These are phyloP conservation scores for Magnusiomyces fungicola DNA, from an alignment of 1,139 yeast species.

Conservation along the genomic window DNA sequence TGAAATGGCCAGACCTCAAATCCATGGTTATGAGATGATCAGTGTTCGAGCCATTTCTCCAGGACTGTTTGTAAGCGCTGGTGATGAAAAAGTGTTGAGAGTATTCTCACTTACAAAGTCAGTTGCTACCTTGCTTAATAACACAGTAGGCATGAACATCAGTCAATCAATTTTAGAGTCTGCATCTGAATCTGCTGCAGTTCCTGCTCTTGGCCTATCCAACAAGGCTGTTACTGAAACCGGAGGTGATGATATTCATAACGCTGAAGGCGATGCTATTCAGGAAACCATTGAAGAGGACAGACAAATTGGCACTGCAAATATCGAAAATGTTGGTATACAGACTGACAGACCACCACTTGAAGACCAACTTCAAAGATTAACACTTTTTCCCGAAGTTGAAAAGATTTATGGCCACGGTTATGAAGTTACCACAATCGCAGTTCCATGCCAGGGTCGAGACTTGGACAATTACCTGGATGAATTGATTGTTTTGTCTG, in stretches of 20 bases:
- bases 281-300: conserved; percentile 16
- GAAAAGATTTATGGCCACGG: conserved; percentile 98
- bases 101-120: conserved; percentile 87
- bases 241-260: conserved; percentile 13
- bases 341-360: conserved; percentile 57
- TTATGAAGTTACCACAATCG: conserved; percentile 80
- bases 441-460: conserved; percentile 32
- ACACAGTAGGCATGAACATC: conserved; percentile 42
- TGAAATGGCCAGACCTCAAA: conserved; percentile 94
- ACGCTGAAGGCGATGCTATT: conserved; percentile 12
- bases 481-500: conserved; percentile 65
- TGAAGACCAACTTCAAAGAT: conserved; percentile 86
- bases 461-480: conserved; percentile 39
- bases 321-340: conserved; percentile 39
- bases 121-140: conserved; percentile 54
- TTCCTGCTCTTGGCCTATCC: conserved; percentile 91
- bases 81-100: conserved; percentile 89
- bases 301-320: conserved; percentile 36
- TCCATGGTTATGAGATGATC: conserved; percentile 96
- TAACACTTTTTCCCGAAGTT: conserved; percentile 88
- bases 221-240: conserved; percentile 45
- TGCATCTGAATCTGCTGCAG: conserved; percentile 69
- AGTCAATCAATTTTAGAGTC: conserved; percentile 27
- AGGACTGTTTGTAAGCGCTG: conserved; percentile 78
- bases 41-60: conserved; percentile 59